A percentile compares a stretch with the other conserved stretches of the same genome.
These are phyloP conservation scores for Hortaea werneckii DNA, from an alignment of 2,329 filamentous ascomycete species.

Conservation along the genomic window DNA sequence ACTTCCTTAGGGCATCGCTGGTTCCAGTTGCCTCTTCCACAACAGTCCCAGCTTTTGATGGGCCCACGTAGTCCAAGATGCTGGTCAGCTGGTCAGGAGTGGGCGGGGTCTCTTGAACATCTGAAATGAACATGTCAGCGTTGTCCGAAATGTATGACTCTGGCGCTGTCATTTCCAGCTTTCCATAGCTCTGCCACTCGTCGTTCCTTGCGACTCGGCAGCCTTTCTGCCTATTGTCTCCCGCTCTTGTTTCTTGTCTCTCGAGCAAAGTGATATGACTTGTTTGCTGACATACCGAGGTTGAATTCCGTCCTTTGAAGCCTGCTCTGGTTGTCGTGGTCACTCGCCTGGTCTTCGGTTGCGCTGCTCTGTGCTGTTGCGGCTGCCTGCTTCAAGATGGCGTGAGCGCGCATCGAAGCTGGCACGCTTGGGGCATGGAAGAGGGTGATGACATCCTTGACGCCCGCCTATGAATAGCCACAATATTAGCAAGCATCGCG, in stretches of 20 bases:
- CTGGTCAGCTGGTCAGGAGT: conserved; percentile 74
- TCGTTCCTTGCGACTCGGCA: background rate
- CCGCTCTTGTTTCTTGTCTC: no score
- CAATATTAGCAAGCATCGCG: background rate
- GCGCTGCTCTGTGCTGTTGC: conserved; percentile 57
- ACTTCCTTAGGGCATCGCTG: conserved; percentile 68
- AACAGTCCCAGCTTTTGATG: conserved; percentile 50
- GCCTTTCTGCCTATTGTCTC: background rate
- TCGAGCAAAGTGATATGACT: no score
- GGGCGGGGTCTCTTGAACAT: conserved; percentile 69
- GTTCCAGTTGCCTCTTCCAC: conserved; percentile 64
- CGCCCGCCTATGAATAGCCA: conserved; percentile 26
- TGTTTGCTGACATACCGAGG: conserved; percentile 36
- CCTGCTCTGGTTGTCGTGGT: conserved; percentile 51
- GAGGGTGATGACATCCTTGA: conserved; percentile 78
- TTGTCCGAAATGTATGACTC: background rate
- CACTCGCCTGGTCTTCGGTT: conserved; percentile 64
- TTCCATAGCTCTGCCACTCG: background rate
- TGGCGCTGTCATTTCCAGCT: background rate
- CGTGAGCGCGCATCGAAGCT: conserved; percentile 62
- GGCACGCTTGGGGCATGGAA: conserved; percentile 77
- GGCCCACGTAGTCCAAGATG: conserved; percentile 73
- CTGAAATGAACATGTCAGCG: conserved; percentile 20
- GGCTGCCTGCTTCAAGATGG: conserved; percentile 70
- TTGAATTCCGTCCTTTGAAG: conserved; percentile 63